Percentiles rank a stretch among this genome's conserved stretches.
These are phyloP conservation scores for Tilletiaria anomala DNA, from an alignment of 1,284 basidiomycete species.

Conservation along the genomic window DNA sequence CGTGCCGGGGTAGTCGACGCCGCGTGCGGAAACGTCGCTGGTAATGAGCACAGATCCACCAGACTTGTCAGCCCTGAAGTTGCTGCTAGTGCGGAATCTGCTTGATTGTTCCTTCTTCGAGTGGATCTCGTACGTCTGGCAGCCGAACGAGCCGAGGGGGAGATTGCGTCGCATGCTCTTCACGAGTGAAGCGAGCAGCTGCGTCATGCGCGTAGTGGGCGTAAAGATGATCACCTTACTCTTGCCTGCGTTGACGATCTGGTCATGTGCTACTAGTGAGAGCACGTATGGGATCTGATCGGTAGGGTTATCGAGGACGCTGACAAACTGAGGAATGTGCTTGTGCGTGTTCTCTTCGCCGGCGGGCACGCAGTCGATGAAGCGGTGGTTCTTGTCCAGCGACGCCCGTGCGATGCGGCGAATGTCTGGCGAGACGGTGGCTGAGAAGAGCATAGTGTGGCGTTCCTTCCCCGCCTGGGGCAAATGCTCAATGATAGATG, in stretches of 20 bases:
- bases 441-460: constrained; percentile 91
- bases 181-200: constrained; percentile 64
- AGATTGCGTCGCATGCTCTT: neutral
- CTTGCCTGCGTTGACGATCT: constrained; percentile 55
- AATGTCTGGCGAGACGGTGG: constrained; percentile 51
- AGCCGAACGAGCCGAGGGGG: neutral
- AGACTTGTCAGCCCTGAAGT: constrained; percentile 52
- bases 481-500: constrained; percentile 57
- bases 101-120: constrained; percentile 57
- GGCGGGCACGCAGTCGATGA: constrained; percentile 49
- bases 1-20: constrained; percentile 52
- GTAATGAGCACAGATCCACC: constrained; percentile 44
- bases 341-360: constrained; percentile 54
- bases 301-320: constrained; percentile 52
- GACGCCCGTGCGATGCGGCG: constrained; percentile 44
- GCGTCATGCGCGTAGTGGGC: constrained; percentile 75
- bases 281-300: constrained; percentile 68
- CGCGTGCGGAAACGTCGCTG: constrained; percentile 42
- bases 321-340: constrained; percentile 72
- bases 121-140: constrained; percentile 87
- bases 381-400: constrained; percentile 51
- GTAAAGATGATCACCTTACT: constrained; percentile 80
- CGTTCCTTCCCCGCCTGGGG: constrained; percentile 52
- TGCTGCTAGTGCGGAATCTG: constrained; percentile 53
- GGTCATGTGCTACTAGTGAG: constrained; percentile 74